Evolutionary conservation across 1,284 basidiomycete genomes (phyloP).

Genomic region (Wallemia ichthyophaga): DNA sequence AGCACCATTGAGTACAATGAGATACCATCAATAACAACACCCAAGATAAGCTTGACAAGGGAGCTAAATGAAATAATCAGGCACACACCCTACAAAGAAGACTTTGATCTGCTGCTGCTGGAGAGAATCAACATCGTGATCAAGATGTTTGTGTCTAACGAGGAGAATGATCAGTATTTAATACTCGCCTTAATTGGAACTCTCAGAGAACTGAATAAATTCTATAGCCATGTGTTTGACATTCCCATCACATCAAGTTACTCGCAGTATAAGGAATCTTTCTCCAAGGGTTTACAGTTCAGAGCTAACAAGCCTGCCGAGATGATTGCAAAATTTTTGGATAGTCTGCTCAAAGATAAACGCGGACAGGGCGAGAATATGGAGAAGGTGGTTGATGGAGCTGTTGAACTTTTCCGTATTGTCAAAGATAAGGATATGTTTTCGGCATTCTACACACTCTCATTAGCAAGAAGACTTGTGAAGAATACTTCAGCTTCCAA

Average conservation of each 20-base stretch:
- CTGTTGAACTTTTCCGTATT: background rate
- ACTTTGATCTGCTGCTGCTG: background rate
- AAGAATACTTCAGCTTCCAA: background rate
- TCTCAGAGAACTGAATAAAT: background rate
- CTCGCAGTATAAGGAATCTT: background rate
- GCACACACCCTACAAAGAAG: background rate
- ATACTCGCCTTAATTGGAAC: background rate
- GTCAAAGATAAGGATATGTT: slow-evolving; percentile 1
- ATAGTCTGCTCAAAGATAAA: background rate
- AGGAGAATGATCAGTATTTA: background rate
- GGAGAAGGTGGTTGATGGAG: background rate
- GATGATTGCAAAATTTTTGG: background rate
- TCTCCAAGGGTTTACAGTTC: background rate
- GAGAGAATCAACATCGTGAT: background rate
- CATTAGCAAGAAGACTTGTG: background rate
- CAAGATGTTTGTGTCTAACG: background rate
- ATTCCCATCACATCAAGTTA: background rate
- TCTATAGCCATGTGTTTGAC: background rate
- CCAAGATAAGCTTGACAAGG: background rate
- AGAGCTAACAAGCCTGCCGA: background rate
- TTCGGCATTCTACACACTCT: background rate
- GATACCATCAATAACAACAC: background rate
- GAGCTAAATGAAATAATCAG: background rate
- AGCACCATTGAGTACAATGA: background rate
- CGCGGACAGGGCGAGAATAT: background rate